Conservation (phyloP, 1,284 basidiomycete species). For the Termitomyces sp. region DNA sequence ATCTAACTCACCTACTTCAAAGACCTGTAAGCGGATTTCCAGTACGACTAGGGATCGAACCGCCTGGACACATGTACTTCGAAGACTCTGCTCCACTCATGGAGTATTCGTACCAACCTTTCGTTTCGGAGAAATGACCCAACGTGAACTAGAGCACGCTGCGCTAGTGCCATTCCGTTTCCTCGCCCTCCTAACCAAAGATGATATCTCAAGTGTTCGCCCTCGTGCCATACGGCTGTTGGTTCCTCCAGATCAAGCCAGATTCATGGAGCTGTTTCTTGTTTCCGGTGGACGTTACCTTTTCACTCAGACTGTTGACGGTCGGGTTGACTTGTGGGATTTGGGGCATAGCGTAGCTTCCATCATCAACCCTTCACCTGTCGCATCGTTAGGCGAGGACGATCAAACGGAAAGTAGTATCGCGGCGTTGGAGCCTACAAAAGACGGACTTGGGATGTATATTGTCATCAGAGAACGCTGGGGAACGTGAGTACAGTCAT, state of each 20-base stretch:
- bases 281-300: conserved; percentile 9
- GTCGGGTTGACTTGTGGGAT: conserved; percentile 7
- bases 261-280: conserved; percentile 4
- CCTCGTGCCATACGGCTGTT: conserved; percentile 4
- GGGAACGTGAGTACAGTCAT: neutral
- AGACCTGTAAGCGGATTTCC: conserved; percentile 7
- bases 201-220: neutral
- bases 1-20: neutral
- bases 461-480: conserved; percentile 2
- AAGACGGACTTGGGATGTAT: conserved; percentile 1
- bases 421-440: conserved; percentile 1
- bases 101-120: conserved; percentile 3
- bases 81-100: conserved; percentile 2
- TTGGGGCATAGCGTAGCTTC: conserved; percentile 4
- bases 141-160: conserved; percentile 3
- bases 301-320: conserved; percentile 5
- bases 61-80: conserved; percentile 1
- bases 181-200: neutral
- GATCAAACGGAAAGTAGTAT: conserved; percentile 4
- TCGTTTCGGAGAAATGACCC: conserved; percentile 3
- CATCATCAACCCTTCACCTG: conserved; percentile 2
- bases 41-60: neutral
- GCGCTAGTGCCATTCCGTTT: conserved; percentile 4
- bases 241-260: neutral
- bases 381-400: conserved; percentile 6